phyloP scores from a whole-genome alignment of 2,329 filamentous ascomycete species.

The Claviceps paspali region DNA sequence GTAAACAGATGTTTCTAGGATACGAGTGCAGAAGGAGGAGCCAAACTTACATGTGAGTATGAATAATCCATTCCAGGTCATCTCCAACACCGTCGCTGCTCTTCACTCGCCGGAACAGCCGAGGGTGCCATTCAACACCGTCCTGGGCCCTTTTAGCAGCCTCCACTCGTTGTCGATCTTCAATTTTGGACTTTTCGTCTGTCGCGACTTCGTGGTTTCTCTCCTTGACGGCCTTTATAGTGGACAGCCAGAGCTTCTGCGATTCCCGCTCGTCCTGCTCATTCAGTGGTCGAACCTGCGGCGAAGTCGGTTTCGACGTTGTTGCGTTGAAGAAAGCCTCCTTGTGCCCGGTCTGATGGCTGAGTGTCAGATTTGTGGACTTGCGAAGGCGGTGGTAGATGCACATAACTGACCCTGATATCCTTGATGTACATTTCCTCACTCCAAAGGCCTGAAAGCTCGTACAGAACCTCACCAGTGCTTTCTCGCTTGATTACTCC shows the following conservation, averaged over 20 bases:
- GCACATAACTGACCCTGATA: conserved; percentile 40
- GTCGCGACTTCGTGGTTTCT: conserved; percentile 82
- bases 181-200: conserved; percentile 90
- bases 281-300: conserved; percentile 57
- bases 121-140: conserved; percentile 74
- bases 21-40: background rate
- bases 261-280: conserved; percentile 89
- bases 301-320: conserved; percentile 60
- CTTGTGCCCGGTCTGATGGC: conserved; percentile 66
- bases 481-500: conserved; percentile 79
- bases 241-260: conserved; percentile 71
- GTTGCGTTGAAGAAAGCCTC: conserved; percentile 81
- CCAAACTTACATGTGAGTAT: conserved; percentile 58
- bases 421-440: conserved; percentile 91
- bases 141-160: conserved; percentile 66
- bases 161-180: conserved; percentile 82
- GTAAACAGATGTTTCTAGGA: conserved; percentile 8
- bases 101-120: conserved; percentile 63
- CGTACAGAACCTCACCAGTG: conserved; percentile 75
- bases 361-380: background rate
- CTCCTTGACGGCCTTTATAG: conserved; percentile 65
- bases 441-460: conserved; percentile 85
- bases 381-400: background rate
- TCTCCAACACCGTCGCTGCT: conserved; percentile 73
- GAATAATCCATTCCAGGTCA: conserved; percentile 88